Base-by-base conservation (phyloP, 1,284 basidiomycete species). In the Porodaedalea pini region DNA sequence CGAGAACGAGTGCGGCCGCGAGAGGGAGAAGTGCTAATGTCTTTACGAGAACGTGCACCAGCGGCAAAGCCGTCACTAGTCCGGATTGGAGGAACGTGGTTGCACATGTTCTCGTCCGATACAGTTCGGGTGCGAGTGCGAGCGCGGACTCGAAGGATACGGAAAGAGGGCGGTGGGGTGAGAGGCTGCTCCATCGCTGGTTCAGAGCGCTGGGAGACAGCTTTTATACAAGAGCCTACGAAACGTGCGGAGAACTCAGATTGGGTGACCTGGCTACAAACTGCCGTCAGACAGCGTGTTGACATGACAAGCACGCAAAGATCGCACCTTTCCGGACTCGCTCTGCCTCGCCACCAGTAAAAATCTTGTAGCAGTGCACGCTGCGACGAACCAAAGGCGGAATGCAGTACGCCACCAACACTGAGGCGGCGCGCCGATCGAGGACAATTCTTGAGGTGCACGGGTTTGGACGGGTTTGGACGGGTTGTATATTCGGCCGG, bases 81-180 rank as follows among this genome's bases (percentile, higher is more conserved):
- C 17, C 23, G 19, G 13, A 25, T 45, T 31, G 17, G 8, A 7
- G 41, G 19, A 15, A 32, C 39, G 23, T 25, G 40, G 15, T 13
- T 25, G 53, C 53, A 36, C 19, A 19, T 23, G 17, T 55, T 55
- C 45, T 55, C 54, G 44, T 55, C 54, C 44, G 60, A 47, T 29
- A 29, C 40, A 15, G 60, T 50, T 48, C 53, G 52, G 34, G 32
- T 48, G 2, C 48, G 57, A 31, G 45, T 27, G 21, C 51, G 57
- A 34, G 41, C 37, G 44, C 40, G 44, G 25, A 60, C 52, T 29
- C 59, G 62, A 4, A 58, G 54, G 19, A 50, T 39, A 21, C 60
- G 59, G 27, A 56, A 57, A 21, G 61, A 62, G 15, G 61, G 50
- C 3, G 61, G 54, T 15, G 61, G 59, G 8, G 62, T 53, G 17